Evolutionary conservation across 2,329 filamentous ascomycete genomes (phyloP).

Genomic region (Exophiala mesophila): DNA sequence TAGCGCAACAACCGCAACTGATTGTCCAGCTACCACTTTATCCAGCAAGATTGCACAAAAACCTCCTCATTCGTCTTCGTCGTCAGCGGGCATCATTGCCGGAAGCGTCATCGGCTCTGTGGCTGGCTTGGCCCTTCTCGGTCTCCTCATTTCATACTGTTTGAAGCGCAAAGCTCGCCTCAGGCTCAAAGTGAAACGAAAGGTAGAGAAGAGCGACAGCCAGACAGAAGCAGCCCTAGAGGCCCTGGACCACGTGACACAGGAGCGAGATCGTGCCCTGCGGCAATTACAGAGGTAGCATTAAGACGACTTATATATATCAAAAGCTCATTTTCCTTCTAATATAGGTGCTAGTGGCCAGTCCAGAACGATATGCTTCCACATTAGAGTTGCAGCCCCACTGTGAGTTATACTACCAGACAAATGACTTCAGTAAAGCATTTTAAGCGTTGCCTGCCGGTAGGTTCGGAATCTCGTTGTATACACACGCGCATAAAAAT

Average conservation of each 20-base stretch:
- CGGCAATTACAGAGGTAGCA: no score
- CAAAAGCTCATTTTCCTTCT: no score
- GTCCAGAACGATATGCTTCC: no score
- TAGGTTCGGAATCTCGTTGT: no score
- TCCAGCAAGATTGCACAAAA: constrained; percentile 3
- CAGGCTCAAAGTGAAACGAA: constrained; percentile 19
- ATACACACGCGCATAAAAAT: no score
- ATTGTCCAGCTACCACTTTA: constrained; percentile 3
- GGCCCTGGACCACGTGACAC: constrained; percentile 3
- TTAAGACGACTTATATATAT: no score
- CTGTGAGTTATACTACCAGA: no score
- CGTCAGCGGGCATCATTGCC: constrained; percentile 15
- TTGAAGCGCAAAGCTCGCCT: constrained; percentile 9
- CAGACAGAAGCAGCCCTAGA: constrained; percentile 4
- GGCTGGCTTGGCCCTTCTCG: constrained; percentile 18
- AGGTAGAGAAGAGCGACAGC: constrained; percentile 5
- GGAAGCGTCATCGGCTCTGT: constrained; percentile 18
- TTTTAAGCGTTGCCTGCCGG: no score
- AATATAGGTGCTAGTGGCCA: no score
- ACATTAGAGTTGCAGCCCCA: no score
- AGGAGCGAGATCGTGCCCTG: constrained; percentile 9
- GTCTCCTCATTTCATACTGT: constrained; percentile 16
- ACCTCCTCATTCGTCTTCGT: background rate
- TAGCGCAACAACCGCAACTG: constrained; percentile 3
- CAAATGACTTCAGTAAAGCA: no score